Evolutionary conservation across 179 eudicot species (phyloP), one percentile per base, ranked within the genome.

Genomic region (Beta corolliflora): DNA sequence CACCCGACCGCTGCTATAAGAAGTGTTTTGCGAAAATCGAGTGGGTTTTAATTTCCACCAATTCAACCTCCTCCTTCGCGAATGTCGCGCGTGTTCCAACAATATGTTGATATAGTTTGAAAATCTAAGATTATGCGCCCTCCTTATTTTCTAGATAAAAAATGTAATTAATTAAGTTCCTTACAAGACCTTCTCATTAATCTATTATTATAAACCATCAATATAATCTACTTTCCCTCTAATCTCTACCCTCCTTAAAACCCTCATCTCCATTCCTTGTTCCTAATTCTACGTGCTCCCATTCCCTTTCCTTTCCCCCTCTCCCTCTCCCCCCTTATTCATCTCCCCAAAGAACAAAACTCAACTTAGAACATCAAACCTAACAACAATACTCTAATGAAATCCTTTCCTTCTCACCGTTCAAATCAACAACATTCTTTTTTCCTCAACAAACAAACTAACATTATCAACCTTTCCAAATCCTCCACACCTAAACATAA

Each of bases 241-340:
- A 44, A 3, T 16, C 1, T 55, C 21, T 71, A 6, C 23, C 36
- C 5, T 75, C 77, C 77, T 56, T 7, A 58, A 73, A 75, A 31
- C 4, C n/a, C 77, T 75, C 52, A 55, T 58, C 16, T 31, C 77
- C 77, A 58, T 74, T 15, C 12, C 9, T 56, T 8, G 9, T 56
- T 18, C 77, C 65, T 75, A 56, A 75, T 75, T 75, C 15, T 53
- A 56, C 64, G 65, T 75, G 9, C 52, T 54, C 50, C 77, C 48
- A 5, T 73, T 25, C 29, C 29, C 29, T 25, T 25, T 25, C 29
- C 29, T 25, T 25, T 25, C 29, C 29, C 29, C 29, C 29, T 25
- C 29, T 25, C n/a, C n/a, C n/a, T n/a, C 29, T 25, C 29, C 29
- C 29, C n/a, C n/a, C n/a, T n/a, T 25, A 25, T 25, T n/a, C 53